A percentile compares a stretch with the other conserved stretches of the same genome.
phyloP scores from a whole-genome alignment of 305 asterid genomes.

The Fraxinus greggii region DNA sequence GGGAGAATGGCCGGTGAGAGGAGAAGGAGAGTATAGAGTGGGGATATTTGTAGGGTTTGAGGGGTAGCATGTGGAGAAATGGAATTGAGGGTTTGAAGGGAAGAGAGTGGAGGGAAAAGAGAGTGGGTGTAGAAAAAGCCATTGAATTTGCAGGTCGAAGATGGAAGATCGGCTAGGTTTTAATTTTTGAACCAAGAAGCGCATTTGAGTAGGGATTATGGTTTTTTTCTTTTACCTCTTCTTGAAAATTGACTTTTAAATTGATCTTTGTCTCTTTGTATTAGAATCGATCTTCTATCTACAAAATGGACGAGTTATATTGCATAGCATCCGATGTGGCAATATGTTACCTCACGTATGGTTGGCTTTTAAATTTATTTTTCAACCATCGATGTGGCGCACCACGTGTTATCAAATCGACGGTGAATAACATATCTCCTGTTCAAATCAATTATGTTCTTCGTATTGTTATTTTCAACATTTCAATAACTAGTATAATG shows the following conservation, averaged over 20 bases:
- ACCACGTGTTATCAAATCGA: background rate
- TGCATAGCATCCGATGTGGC: background rate
- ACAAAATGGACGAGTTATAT: background rate
- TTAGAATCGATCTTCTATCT: background rate
- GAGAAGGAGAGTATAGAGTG: slow-evolving; percentile 25
- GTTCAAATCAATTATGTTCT: background rate
- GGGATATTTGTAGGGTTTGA: slow-evolving; percentile 19
- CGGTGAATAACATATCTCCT: background rate
- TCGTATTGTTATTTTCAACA: background rate
- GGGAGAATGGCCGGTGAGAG: slow-evolving; percentile 35
- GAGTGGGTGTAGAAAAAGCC: slow-evolving; percentile 39
- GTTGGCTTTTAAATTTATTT: too few species aligned
- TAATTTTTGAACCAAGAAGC: background rate
- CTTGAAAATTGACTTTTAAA: background rate
- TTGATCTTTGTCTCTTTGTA: background rate
- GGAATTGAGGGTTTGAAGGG: slow-evolving; percentile 20
- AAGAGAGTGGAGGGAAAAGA: slow-evolving; percentile 25
- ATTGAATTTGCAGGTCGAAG: slow-evolving; percentile 31
- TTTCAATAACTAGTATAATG: background rate
- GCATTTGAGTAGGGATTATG: background rate
- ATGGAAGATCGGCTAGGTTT: slow-evolving; percentile 31
- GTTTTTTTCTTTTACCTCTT: background rate
- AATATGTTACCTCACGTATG: too few species aligned
- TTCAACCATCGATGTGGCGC: background rate
- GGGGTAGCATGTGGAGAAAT: slow-evolving; percentile 25